Evolutionary conservation across 179 eudicot genomes (phyloP).

Genomic region (Beta lomatogona): DNA sequence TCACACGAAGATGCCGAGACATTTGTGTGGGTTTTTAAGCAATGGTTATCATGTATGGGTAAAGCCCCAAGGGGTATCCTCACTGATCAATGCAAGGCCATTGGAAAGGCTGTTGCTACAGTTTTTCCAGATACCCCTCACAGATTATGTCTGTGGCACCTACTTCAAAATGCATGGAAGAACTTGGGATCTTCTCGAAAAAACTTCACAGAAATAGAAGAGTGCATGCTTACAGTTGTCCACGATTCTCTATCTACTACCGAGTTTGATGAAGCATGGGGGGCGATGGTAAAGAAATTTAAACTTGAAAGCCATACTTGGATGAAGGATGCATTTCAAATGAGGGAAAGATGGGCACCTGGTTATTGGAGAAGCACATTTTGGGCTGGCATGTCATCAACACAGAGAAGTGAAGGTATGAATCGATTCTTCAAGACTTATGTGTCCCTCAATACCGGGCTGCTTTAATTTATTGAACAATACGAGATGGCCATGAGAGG

Average conservation of each 20-base stretch:
- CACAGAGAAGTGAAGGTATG: neutral
- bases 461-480: neutral
- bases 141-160: conserved; percentile 10
- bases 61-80: neutral
- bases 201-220: neutral
- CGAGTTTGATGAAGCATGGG: conserved; percentile 14
- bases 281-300: neutral
- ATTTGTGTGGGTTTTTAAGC: neutral
- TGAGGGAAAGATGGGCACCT: neutral
- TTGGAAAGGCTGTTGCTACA: neutral
- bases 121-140: neutral
- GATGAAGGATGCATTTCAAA: neutral
- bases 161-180: neutral
- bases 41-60: conserved; percentile 1
- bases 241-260: neutral
- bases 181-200: neutral
- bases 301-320: neutral
- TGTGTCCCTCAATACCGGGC: neutral
- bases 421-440: neutral
- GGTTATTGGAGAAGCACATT: neutral
- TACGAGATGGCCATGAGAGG: neutral
- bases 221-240: neutral
- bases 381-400: conserved; percentile 7
- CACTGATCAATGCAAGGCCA: neutral
- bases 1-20: neutral